Conservation (phyloP, 148 eudicot species). For the Beta vulgaris region DNA sequence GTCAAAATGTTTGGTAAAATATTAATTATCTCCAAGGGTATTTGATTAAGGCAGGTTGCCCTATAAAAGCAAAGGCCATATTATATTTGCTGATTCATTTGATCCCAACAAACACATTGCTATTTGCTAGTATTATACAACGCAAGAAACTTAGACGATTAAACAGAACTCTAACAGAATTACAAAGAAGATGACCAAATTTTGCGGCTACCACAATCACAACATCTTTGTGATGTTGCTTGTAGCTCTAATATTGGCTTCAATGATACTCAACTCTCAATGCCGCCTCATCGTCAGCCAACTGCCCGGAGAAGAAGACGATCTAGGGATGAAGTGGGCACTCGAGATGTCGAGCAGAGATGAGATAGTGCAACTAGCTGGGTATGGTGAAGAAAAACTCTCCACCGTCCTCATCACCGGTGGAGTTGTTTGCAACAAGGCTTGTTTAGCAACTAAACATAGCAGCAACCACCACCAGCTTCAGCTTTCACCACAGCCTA, state of each 20-base stretch:
- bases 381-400: constrained; percentile 86
- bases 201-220: constrained; percentile 22
- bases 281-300: constrained; percentile 8
- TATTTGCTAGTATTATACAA: not conserved
- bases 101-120: constrained; percentile 1
- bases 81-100: constrained; percentile 6
- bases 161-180: not conserved
- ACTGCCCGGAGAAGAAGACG: not conserved
- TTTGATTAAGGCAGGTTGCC: not conserved
- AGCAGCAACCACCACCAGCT: constrained; percentile 6
- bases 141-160: not conserved
- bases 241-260: constrained; percentile 18
- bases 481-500: constrained; percentile 30
- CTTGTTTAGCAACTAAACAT: constrained; percentile 3
- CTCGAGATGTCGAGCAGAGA: constrained; percentile 32
- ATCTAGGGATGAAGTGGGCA: not conserved
- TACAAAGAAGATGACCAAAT: constrained; percentile 37
- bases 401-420: constrained; percentile 66
- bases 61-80: constrained; percentile 17
- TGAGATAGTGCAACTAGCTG: constrained; percentile 55
- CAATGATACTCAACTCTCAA: constrained; percentile 18
- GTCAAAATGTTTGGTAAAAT: constrained; percentile 14
- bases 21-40: constrained; percentile 13
- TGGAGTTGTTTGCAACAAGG: constrained; percentile 39
- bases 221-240: constrained; percentile 24